Base-by-base conservation (phyloP, 2,329 filamentous ascomycete genomes). In the Botrytis medusae region DNA sequence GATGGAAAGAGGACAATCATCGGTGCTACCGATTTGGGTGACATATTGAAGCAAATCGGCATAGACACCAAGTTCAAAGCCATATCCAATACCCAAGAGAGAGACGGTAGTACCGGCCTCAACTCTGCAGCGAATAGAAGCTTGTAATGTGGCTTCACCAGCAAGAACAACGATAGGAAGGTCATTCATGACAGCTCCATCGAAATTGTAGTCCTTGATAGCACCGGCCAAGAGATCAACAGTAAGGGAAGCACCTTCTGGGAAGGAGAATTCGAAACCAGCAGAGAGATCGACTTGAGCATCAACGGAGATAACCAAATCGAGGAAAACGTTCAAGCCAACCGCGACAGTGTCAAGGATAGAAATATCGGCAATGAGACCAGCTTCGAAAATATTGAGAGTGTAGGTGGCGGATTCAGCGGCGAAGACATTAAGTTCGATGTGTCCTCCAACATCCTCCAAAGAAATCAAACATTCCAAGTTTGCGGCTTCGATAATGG, bases 261-360 rank as follows among this genome's bases (percentile, higher is more conserved):
- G 76, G 62, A 79, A 77, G 1, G 75, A 68, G 69, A 78, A 76
- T 48, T 76, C 76, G 71, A 78, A 79, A 57, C 77, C 77, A 63
- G 74, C 74, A 42, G 70, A 59, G 9, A 78, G 67, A 69, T 78
- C 76, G 18, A 78, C 72, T 32, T 70, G 69, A 18, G 76, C 76
- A 67, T 60, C 71, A 7, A 78, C 57, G 34, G 75, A 76, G 57
- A 79, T 75, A 20, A 78, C 75, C 57, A 79, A 72, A 62, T 78
- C 77, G 40, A 78, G 67, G 71, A 75, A 72, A 18, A 78, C 42
- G 16, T 75, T 72, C n/a, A 78, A 46, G 6, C 76, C 78, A 64
- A 78, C 46, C 22, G 62, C 74, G 25, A 79, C 63, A 46, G 75
- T 75, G 25, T 77, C 73, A 57, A 76, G 76, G 48, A 76, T 46